phyloP scores from a whole-genome alignment of 2,329 filamentous ascomycete genomes.

The Pseudogymnoascus sp. region DNA sequence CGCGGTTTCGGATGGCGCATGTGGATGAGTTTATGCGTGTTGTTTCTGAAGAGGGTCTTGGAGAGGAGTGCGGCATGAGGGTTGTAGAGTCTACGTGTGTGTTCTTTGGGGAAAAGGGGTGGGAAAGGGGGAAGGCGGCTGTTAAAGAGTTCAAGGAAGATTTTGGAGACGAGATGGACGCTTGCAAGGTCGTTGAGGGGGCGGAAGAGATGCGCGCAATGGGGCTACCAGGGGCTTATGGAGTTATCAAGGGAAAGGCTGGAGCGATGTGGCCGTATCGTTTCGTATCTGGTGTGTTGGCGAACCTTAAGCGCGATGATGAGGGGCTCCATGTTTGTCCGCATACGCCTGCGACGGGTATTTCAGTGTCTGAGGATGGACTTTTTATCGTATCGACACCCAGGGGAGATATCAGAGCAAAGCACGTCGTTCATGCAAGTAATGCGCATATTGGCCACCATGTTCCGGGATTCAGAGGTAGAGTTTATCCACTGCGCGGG shows the following conservation, averaged over 20 bases:
- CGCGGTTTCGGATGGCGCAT: conserved; percentile 38
- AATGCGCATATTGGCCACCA: conserved; percentile 46
- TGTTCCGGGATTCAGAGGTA: conserved; percentile 39
- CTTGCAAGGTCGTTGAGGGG: background rate
- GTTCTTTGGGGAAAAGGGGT: background rate
- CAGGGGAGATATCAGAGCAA: conserved; percentile 36
- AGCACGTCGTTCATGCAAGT: conserved; percentile 49
- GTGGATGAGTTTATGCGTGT: conserved; percentile 20
- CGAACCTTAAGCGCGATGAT: conserved; percentile 12
- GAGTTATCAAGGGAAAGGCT: conserved; percentile 27
- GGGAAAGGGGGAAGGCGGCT: background rate
- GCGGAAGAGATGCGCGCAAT: conserved; percentile 13
- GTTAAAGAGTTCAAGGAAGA: background rate
- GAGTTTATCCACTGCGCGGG: conserved; percentile 36
- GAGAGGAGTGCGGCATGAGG: conserved; percentile 2
- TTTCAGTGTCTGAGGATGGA: conserved; percentile 13
- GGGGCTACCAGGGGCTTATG: conserved; percentile 16
- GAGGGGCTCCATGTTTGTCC: conserved; percentile 27
- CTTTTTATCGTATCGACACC: conserved; percentile 38
- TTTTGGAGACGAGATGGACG: background rate
- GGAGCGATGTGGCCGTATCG: conserved; percentile 45
- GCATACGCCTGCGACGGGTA: conserved; percentile 30
- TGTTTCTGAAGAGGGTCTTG: background rate
- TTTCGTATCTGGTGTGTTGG: conserved; percentile 39
- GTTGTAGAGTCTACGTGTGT: background rate